Evolutionary conservation across 805 yeast species (phyloP).

Genomic region (Nakazawaea populi): DNA sequence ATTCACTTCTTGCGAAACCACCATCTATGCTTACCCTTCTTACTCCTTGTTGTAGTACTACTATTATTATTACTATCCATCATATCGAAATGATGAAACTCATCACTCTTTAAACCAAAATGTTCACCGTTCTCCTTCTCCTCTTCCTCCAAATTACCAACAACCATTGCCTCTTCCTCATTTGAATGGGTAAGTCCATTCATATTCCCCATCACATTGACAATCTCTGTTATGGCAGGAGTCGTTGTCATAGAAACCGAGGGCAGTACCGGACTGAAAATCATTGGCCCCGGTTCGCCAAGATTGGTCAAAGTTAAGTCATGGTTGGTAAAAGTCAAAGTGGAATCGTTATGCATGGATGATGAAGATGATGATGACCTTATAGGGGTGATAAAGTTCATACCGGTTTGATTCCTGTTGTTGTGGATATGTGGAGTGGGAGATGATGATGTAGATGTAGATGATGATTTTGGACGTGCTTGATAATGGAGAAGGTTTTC

Average conservation of each 20-base stretch:
- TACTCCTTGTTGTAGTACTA: neutral
- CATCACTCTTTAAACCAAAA: neutral
- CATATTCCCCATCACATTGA: neutral
- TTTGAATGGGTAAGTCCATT: neutral
- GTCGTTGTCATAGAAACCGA: neutral
- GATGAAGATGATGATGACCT: neutral
- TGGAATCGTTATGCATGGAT: neutral
- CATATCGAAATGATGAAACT: too few relatives aligned
- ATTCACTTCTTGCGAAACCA: constrained; percentile 4
- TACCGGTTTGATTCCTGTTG: neutral
- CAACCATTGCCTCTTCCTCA: too few relatives aligned
- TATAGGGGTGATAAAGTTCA: neutral
- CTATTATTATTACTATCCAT: neutral
- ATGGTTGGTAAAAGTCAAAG: neutral
- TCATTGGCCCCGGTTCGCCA: constrained; percentile 10
- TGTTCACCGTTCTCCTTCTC: neutral
- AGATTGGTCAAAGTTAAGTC: constrained; percentile 1
- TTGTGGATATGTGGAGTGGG: neutral
- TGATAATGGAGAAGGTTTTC: constrained; percentile 1
- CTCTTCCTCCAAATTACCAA: neutral
- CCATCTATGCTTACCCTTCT: constrained; percentile 5
- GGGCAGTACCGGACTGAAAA: constrained; percentile 1
- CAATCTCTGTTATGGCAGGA: neutral
- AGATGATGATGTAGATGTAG: neutral
- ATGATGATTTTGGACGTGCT: too few relatives aligned